A percentile compares a stretch with the other conserved stretches of the same genome.
Conservation (phyloP, 345 rosid genomes). For the Citrus mangshanensis region DNA sequence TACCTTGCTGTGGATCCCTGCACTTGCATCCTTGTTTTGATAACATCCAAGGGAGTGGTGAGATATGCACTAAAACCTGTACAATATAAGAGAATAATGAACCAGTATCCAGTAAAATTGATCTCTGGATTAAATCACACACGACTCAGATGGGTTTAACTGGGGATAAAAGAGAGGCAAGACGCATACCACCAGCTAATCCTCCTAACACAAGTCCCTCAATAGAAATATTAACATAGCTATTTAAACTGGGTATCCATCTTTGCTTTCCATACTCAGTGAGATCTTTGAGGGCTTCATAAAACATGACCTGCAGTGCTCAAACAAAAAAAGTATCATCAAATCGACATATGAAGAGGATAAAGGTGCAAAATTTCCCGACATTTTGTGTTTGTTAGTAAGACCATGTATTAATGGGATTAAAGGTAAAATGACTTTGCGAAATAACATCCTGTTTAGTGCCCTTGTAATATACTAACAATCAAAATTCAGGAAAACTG, state of each 20-base stretch:
- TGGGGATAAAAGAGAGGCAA: conserved; percentile 9
- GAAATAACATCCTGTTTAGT: background rate
- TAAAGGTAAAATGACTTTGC: background rate
- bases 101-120: conserved; percentile 1
- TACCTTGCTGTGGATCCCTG: conserved; percentile 84
- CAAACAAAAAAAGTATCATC: background rate
- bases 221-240: conserved; percentile 42
- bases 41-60: conserved; percentile 85
- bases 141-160: background rate
- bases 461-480: background rate
- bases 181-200: conserved; percentile 84
- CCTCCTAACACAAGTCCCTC: conserved; percentile 92
- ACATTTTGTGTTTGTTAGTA: background rate
- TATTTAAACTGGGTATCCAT: conserved; percentile 44
- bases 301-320: conserved; percentile 69
- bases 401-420: background rate
- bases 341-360: background rate
- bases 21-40: conserved; percentile 93
- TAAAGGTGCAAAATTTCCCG: background rate
- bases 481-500: background rate
- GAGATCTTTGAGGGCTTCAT: conserved; percentile 73
- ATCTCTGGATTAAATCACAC: background rate
- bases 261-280: conserved; percentile 53
- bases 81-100: background rate
- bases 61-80: conserved; percentile 88